phyloP scores from a whole-genome alignment of 2,329 filamentous ascomycete species.

The Ophiostoma piceae region DNA sequence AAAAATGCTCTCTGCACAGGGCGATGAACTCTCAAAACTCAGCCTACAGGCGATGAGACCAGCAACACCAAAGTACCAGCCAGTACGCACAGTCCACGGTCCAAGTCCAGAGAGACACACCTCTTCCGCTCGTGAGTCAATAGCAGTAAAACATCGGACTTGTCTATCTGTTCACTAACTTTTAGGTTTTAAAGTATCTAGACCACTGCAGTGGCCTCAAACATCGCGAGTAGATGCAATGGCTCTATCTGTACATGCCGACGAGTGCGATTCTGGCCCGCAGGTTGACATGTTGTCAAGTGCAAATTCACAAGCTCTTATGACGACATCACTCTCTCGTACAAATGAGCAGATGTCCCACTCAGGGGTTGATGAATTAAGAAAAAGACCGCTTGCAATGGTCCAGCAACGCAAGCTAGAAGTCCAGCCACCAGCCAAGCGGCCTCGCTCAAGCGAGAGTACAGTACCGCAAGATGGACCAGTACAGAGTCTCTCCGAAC shows the following conservation, averaged over 20 bases:
- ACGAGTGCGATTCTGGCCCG: not conserved
- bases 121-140: not conserved
- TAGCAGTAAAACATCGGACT: too few relatives aligned
- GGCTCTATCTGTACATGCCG: not conserved
- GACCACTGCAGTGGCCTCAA: not conserved
- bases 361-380: not conserved
- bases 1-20: not conserved
- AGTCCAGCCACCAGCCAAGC: conserved; percentile 7
- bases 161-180: not conserved
- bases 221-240: not conserved
- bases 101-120: not conserved
- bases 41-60: not conserved
- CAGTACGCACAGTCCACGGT: not conserved
- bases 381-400: not conserved
- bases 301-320: not conserved
- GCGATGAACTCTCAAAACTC: conserved; percentile 7
- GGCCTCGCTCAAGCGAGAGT: not conserved
- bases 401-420: not conserved
- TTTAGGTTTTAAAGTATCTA: not conserved
- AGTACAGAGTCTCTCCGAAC: not conserved
- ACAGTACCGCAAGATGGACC: not conserved
- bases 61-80: not conserved
- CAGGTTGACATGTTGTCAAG: not conserved
- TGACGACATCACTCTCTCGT: not conserved
- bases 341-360: not conserved